Evolutionary conservation across 768 basidiomycete genomes (phyloP).

Genomic region (Amanita exitialis): DNA sequence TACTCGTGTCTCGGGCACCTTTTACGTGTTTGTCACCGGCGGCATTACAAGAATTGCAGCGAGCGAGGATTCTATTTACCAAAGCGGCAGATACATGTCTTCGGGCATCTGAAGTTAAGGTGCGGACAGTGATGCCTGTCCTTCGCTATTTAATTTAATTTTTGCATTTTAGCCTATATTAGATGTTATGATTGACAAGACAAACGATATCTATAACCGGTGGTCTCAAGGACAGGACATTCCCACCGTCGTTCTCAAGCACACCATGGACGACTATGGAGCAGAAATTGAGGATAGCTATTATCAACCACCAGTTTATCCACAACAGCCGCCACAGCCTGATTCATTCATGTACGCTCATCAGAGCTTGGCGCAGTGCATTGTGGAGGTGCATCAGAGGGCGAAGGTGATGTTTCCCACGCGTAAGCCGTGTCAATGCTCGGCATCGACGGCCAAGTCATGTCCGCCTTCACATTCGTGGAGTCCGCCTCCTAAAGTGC

Average conservation of each 20-base stretch:
- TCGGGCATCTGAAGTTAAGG: conserved; percentile 34
- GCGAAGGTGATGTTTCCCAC: conserved; percentile 31
- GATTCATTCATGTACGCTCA: conserved; percentile 34
- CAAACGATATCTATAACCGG: conserved; percentile 36
- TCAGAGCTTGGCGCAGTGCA: conserved; percentile 32
- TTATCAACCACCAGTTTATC: conserved; percentile 8
- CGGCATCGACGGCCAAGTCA: conserved; percentile 13
- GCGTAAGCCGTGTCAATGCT: conserved; percentile 34
- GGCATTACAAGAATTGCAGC: conserved; percentile 51
- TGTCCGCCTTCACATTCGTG: conserved; percentile 37
- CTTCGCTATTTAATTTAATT: not conserved
- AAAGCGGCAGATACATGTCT: conserved; percentile 35
- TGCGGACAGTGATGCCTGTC: conserved; percentile 16
- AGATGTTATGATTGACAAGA: conserved; percentile 39
- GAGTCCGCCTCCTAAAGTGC: conserved; percentile 28
- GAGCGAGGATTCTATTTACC: conserved; percentile 34
- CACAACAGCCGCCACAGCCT: conserved; percentile 3
- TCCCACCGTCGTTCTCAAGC: conserved; percentile 30
- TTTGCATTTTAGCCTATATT: conserved; percentile 27
- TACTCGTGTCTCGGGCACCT: conserved; percentile 55
- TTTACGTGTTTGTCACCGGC: conserved; percentile 53
- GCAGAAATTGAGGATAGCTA: conserved; percentile 13
- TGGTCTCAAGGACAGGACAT: conserved; percentile 37
- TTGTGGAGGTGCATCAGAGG: conserved; percentile 35
- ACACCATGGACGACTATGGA: conserved; percentile 20